phyloP scores from a whole-genome alignment of 768 basidiomycete genomes.

The Trametes coccinea region DNA sequence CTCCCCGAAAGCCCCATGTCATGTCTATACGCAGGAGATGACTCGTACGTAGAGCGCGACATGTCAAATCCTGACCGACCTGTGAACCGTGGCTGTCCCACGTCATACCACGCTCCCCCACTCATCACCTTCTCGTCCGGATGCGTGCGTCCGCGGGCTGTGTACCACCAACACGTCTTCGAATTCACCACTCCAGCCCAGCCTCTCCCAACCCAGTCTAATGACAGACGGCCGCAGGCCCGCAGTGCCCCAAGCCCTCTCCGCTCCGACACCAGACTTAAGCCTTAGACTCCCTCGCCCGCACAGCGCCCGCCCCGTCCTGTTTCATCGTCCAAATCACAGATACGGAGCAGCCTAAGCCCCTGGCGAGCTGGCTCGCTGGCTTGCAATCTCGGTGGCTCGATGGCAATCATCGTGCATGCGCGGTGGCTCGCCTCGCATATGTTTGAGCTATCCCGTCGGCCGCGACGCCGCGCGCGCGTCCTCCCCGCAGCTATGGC shows the following conservation, averaged over 20 bases:
- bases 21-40: no score
- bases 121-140: background rate
- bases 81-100: background rate
- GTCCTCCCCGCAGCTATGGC: background rate
- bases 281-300: background rate
- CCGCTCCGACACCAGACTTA: background rate
- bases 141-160: background rate
- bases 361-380: no score
- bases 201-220: constrained; percentile 11
- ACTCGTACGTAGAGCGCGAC: no score
- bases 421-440: no score
- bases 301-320: background rate
- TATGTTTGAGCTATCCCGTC: background rate
- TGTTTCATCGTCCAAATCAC: background rate
- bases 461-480: background rate
- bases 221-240: constrained; percentile 8
- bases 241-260: background rate
- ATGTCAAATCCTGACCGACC: no score
- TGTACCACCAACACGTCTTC: constrained; percentile 3
- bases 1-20: no score
- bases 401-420: no score
- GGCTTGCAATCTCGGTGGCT: no score
- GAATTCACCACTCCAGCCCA: background rate
- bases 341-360: background rate
- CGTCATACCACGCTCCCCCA: constrained; percentile 4